Percentiles rank a stretch among this genome's conserved stretches.
These are phyloP conservation scores for Pythium sp. DNA, from an alignment of 352 stramenopile genomes.

Conservation along the genomic window DNA sequence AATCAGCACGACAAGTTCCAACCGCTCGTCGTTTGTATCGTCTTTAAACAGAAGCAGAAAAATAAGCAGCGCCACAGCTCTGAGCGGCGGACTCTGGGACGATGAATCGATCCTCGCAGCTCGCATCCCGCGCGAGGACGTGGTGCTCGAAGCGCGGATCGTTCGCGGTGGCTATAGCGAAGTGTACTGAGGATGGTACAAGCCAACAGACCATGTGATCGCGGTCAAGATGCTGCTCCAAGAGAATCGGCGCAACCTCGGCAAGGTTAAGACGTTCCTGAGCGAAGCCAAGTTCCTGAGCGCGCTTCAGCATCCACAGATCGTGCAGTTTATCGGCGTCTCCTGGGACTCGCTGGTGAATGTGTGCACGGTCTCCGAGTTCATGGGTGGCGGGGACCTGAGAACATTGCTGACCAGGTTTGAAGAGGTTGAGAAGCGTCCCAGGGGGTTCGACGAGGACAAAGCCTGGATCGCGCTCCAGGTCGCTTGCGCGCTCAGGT, in stretches of 20 bases:
- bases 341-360: slow-evolving; percentile 39
- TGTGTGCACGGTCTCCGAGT: slow-evolving; percentile 35
- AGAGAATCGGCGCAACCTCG: slow-evolving; percentile 24
- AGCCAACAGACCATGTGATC: slow-evolving; percentile 31
- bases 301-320: slow-evolving; percentile 31
- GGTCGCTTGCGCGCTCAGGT: slow-evolving; percentile 37
- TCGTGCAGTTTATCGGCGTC: slow-evolving; percentile 41
- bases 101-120: slow-evolving; percentile 33
- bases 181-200: slow-evolving; percentile 40
- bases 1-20: not conserved
- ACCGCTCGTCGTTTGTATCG: not conserved
- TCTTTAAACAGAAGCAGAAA: not conserved
- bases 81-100: slow-evolving; percentile 32
- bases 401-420: slow-evolving; percentile 27
- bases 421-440: slow-evolving; percentile 22
- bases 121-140: slow-evolving; percentile 34
- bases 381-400: slow-evolving; percentile 44
- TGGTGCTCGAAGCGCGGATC: slow-evolving; percentile 20
- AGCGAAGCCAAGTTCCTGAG: slow-evolving; percentile 46
- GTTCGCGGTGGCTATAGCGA: slow-evolving; percentile 40
- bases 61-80: slow-evolving; percentile 22
- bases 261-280: slow-evolving; percentile 39
- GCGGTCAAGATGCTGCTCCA: slow-evolving; percentile 44
- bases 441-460: slow-evolving; percentile 38
- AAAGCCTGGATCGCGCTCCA: slow-evolving; percentile 50